These are phyloP conservation scores for Daldinia concentrica DNA, from an alignment of 495 filamentous ascomycete species.

Conservation along the genomic window DNA sequence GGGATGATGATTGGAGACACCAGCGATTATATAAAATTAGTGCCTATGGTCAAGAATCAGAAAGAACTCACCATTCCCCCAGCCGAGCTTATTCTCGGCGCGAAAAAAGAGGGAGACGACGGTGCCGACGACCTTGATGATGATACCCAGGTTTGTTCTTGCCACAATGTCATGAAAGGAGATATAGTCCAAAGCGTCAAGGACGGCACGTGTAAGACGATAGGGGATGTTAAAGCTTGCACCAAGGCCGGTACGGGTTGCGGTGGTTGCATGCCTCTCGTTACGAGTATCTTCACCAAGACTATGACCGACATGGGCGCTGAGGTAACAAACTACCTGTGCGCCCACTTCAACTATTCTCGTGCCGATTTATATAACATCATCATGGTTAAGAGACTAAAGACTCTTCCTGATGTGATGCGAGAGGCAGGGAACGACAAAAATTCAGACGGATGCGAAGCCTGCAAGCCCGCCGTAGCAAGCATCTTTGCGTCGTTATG, in stretches of 20 bases:
- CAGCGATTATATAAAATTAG: constrained; percentile 91
- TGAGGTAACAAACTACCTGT: constrained; percentile 89
- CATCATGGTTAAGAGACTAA: constrained; percentile 81
- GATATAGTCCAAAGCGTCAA: constrained; percentile 80
- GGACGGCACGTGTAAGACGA: constrained; percentile 82
- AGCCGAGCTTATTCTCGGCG: constrained; percentile 88
- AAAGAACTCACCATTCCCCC: constrained; percentile 86
- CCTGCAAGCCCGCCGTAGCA: constrained; percentile 87
- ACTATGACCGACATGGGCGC: constrained; percentile 91
- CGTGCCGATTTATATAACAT: constrained; percentile 93
- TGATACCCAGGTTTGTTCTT: constrained; percentile 93
- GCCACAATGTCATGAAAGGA: constrained; percentile 94
- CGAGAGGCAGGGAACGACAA: constrained; percentile 77
- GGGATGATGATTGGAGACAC: constrained; percentile 99
- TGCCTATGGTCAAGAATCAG: constrained; percentile 91
- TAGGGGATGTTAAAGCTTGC: constrained; percentile 89
- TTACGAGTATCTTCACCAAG: constrained; percentile 92
- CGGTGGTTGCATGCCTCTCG: constrained; percentile 92
- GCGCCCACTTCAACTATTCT: constrained; percentile 86
- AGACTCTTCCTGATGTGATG: constrained; percentile 84
- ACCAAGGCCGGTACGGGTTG: constrained; percentile 96
- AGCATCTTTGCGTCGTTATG: constrained; percentile 87
- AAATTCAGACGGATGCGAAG: constrained; percentile 84
- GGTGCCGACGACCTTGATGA: constrained; percentile 68
- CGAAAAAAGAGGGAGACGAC: constrained; percentile 76